Evolutionary conservation across 2,329 filamentous ascomycete genomes (phyloP).

Genomic region (Aspergillus novoparasiticus): DNA sequence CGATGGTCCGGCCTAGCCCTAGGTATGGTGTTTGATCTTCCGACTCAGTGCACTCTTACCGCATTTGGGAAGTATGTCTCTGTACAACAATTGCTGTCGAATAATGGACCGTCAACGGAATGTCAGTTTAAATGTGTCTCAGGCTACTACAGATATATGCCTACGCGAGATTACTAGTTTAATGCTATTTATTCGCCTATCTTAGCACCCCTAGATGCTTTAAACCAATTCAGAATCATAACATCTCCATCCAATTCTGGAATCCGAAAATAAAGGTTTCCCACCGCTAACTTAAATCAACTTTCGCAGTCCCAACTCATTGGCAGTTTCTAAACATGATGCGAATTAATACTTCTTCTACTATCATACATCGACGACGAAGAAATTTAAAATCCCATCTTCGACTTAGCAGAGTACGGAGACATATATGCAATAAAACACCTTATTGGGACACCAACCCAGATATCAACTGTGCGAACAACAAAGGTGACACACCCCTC

Average conservation of each 20-base stretch:
- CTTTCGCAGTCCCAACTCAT: not conserved
- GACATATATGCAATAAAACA: not conserved
- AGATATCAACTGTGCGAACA: not conserved
- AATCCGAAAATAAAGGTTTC: not conserved
- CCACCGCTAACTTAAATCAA: not conserved
- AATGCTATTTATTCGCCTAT: not conserved
- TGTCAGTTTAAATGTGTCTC: not conserved
- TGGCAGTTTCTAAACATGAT: not conserved
- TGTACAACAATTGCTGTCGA: not conserved
- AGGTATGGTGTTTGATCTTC: not conserved
- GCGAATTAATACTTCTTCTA: not conserved
- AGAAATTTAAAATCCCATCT: not conserved
- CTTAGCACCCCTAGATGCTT: not conserved
- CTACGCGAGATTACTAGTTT: not conserved
- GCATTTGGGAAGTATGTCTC: not conserved
- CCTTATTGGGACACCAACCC: not conserved
- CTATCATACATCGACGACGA: not conserved
- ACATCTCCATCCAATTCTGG: not conserved
- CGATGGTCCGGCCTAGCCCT: not conserved
- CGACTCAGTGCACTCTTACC: not conserved
- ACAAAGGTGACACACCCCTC: not conserved
- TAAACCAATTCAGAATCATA: not conserved
- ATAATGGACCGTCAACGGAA: not conserved
- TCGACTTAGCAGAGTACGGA: not conserved
- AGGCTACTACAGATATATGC: not conserved